Conservation (phyloP, 257 asterid species). For the Marsdenia floribunda region DNA sequence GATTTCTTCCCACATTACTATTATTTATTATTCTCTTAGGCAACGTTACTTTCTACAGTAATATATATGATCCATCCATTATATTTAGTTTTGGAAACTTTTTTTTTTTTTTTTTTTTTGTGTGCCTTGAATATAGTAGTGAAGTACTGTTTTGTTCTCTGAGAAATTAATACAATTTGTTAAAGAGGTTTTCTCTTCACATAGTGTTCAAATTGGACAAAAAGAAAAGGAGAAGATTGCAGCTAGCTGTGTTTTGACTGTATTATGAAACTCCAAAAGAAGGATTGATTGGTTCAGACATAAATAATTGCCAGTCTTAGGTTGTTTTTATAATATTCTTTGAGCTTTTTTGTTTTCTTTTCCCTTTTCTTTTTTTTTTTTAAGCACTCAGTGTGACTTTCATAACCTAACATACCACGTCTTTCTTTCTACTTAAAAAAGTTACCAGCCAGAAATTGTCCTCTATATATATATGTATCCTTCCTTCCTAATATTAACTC, state of each 20-base stretch:
- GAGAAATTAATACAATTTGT: neutral
- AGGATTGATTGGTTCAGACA: constrained; percentile 17
- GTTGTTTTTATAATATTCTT: constrained; percentile 20
- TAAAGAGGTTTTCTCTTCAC: neutral
- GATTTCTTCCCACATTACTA: too few species aligned
- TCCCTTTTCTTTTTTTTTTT: neutral
- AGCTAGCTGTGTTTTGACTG: constrained; percentile 33
- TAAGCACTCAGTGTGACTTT: constrained; percentile 18
- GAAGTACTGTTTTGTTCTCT: too few species aligned
- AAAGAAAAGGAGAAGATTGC: constrained; percentile 25
- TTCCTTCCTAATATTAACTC: neutral
- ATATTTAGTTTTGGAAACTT: too few species aligned
- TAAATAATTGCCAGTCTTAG: constrained; percentile 21
- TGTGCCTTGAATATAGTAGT: too few species aligned
- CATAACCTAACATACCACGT: constrained; percentile 25
- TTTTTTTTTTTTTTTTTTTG: too few species aligned
- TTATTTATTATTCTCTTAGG: too few species aligned
- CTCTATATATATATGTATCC: too few species aligned
- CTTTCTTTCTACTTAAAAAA: constrained; percentile 29
- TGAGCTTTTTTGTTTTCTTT: neutral
- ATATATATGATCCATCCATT: too few species aligned
- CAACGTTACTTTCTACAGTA: neutral
- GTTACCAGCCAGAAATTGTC: constrained; percentile 24
- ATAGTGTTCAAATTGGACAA: constrained; percentile 8
- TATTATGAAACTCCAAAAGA: constrained; percentile 3